These are phyloP conservation scores for Entonaema liquescens DNA, from an alignment of 495 filamentous ascomycete genomes.

Conservation along the genomic window DNA sequence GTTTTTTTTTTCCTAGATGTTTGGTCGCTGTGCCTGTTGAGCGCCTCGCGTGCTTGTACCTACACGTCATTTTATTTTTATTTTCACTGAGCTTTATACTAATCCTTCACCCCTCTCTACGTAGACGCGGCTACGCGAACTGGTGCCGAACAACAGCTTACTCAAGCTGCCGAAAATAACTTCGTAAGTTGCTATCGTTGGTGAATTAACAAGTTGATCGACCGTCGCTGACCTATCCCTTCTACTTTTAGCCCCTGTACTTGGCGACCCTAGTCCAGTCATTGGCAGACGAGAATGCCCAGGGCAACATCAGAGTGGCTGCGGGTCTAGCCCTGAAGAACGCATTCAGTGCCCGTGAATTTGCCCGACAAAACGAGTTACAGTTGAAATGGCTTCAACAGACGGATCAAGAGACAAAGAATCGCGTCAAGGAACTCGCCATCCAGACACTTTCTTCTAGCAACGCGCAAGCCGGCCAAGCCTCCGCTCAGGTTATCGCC, in stretches of 20 bases:
- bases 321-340: conserved; percentile 98
- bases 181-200: conserved; percentile 74
- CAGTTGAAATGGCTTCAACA: conserved; percentile 90
- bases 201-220: neutral
- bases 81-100: conserved; percentile 17
- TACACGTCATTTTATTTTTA: conserved; percentile 27
- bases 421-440: conserved; percentile 84
- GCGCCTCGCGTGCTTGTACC: conserved; percentile 38
- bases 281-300: conserved; percentile 87
- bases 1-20: conserved; percentile 37
- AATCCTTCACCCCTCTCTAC: conserved; percentile 40
- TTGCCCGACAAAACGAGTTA: conserved; percentile 81
- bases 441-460: conserved; percentile 81
- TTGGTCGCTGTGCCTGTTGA: neutral
- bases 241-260: conserved; percentile 76
- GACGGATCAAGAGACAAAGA: conserved; percentile 80
- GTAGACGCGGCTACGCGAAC: conserved; percentile 88
- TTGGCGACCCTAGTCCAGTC: conserved; percentile 88
- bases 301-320: conserved; percentile 84
- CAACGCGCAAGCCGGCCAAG: conserved; percentile 82
- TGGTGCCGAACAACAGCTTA: conserved; percentile 92
- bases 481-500: conserved; percentile 92
- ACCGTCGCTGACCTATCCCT: conserved; percentile 24
- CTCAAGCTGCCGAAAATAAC: conserved; percentile 88
- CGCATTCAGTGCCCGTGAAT: conserved; percentile 91